A percentile compares a stretch with the other conserved stretches of the same genome.
phyloP scores from a whole-genome alignment of 2,329 filamentous ascomycete genomes.

The Colletotrichum sp. region DNA sequence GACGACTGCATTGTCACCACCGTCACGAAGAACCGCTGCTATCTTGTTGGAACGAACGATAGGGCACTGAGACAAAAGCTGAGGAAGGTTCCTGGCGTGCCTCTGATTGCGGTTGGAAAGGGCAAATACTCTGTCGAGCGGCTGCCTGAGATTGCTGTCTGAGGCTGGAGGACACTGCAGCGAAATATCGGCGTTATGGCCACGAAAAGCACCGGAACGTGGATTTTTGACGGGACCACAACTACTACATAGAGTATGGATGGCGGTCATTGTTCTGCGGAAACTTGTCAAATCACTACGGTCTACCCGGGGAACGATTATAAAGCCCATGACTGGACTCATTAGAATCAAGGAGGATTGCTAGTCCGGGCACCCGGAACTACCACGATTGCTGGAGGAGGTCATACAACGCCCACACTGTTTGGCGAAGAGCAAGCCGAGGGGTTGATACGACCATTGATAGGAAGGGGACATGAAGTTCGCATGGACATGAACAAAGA shows the following conservation, averaged over 20 bases:
- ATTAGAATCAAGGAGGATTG: neutral
- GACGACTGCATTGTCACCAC: neutral
- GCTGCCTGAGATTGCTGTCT: neutral
- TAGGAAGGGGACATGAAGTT: neutral
- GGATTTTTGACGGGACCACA: neutral
- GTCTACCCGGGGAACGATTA: neutral
- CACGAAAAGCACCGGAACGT: neutral
- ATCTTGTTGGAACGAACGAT: neutral
- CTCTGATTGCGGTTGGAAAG: neutral
- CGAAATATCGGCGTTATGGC: neutral
- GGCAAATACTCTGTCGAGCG: neutral
- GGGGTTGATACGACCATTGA: rapidly evolving
- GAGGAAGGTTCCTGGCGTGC: neutral
- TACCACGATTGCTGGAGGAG: neutral
- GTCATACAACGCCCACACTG: neutral
- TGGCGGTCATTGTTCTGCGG: neutral
- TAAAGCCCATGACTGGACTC: neutral
- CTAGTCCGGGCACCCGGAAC: neutral
- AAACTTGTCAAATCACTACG: neutral
- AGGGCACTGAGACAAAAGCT: neutral
- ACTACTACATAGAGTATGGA: neutral
- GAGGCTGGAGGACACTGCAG: neutral
- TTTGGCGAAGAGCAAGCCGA: neutral
- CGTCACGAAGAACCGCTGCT: neutral
- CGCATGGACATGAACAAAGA: neutral